Evolutionary conservation across 306 rosid species (phyloP).

Genomic region (Argentina anserina): DNA sequence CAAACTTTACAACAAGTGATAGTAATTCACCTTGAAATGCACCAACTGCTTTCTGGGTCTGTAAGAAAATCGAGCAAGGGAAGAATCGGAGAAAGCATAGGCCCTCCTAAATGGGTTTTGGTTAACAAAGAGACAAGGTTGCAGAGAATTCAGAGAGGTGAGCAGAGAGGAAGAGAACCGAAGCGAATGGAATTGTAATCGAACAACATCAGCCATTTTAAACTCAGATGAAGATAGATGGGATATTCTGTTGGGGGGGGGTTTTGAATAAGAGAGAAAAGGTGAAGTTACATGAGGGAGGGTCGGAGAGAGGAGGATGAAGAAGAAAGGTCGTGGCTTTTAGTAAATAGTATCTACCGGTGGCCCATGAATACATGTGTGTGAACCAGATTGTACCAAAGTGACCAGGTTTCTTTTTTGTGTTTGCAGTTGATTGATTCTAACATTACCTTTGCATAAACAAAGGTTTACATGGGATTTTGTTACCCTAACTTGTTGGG

Average conservation of each 20-base stretch:
- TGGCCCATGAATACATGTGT: not conserved
- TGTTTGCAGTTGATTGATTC: no score
- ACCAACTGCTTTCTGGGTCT: slow-evolving; percentile 48
- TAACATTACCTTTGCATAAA: no score
- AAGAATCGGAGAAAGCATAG: slow-evolving; percentile 39
- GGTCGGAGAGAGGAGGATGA: not conserved
- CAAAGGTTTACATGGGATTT: no score
- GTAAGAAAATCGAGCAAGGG: slow-evolving; percentile 37
- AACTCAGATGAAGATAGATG: not conserved
- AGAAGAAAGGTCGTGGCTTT: slow-evolving; percentile 20
- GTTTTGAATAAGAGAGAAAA: not conserved
- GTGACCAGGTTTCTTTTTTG: no score
- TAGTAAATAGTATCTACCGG: not conserved
- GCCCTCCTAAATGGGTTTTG: slow-evolving; percentile 22
- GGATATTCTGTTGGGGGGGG: not conserved
- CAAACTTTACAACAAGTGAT: not conserved
- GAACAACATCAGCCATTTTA: slow-evolving; percentile 75
- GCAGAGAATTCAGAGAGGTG: slow-evolving; percentile 42
- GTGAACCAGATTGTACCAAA: slow-evolving; percentile 10
- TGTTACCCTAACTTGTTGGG: no score
- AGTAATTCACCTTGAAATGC: slow-evolving; percentile 57
- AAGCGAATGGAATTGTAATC: slow-evolving; percentile 51
- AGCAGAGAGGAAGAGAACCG: slow-evolving; percentile 48
- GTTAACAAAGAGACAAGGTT: slow-evolving; percentile 27
- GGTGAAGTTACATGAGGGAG: not conserved